A percentile compares a stretch with the other conserved stretches of the same genome.
These are phyloP conservation scores for Leishmania mexicana DNA, from an alignment of 208 protist genomes.

Conservation along the genomic window DNA sequence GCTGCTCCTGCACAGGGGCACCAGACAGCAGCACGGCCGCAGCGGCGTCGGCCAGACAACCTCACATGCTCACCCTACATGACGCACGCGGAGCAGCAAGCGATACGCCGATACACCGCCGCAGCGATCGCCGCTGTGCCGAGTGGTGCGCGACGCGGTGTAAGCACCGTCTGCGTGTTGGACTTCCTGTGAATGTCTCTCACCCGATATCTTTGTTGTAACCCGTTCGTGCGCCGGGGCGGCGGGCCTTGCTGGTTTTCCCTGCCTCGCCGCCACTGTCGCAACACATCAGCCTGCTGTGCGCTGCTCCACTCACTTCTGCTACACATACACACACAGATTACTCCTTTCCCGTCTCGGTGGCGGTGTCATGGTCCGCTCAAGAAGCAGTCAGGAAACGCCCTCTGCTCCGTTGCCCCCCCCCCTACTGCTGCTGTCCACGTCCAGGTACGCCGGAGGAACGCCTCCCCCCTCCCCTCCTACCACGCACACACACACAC, in stretches of 20 bases:
- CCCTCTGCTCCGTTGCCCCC: not conserved
- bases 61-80: not conserved
- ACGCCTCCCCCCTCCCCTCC: too few relatives aligned
- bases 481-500: too few relatives aligned
- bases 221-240: not conserved
- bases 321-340: not conserved
- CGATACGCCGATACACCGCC: not conserved
- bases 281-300: not conserved
- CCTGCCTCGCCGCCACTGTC: not conserved
- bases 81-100: slow-evolving; percentile 11
- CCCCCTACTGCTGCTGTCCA: not conserved
- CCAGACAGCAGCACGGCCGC: not conserved
- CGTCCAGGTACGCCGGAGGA: not conserved
- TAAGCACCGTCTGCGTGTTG: slow-evolving; percentile 1
- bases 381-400: not conserved
- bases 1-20: not conserved
- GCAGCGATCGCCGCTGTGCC: not conserved
- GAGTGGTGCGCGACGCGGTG: not conserved
- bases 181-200: slow-evolving; percentile 4
- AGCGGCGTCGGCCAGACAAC: not conserved
- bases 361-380: not conserved
- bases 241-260: not conserved
- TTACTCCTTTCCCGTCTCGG: not conserved
- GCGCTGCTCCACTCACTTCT: not conserved
- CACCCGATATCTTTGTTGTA: not conserved